Conservation (phyloP, 768 basidiomycete genomes). For the Myochromella boudieri region DNA sequence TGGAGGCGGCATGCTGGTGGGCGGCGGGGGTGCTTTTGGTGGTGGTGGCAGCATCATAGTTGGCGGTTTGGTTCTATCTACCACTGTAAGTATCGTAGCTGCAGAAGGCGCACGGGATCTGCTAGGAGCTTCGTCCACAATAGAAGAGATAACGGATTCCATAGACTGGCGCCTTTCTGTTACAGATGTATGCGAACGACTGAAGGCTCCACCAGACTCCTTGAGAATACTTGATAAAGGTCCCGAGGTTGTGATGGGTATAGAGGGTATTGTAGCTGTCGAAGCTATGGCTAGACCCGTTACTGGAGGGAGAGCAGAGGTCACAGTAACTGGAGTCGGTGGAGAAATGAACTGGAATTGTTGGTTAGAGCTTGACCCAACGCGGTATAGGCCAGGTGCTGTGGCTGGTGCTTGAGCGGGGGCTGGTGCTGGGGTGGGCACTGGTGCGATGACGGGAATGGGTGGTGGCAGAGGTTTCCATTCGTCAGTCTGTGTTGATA, state of each 20-base stretch:
- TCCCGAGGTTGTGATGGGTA: slow-evolving; percentile 34
- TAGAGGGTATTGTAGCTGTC: slow-evolving; percentile 27
- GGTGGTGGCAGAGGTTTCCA: slow-evolving; percentile 53
- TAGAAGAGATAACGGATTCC: slow-evolving; percentile 63
- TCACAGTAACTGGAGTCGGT: slow-evolving; percentile 35
- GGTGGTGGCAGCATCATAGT: slow-evolving; percentile 85
- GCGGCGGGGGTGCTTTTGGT: slow-evolving; percentile 72
- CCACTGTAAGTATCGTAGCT: slow-evolving; percentile 42
- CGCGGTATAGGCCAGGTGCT: slow-evolving; percentile 49
- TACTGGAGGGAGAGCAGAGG: slow-evolving; percentile 19
- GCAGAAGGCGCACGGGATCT: slow-evolving; percentile 68
- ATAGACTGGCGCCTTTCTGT: slow-evolving; percentile 71
- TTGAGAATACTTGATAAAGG: slow-evolving; percentile 39
- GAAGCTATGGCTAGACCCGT: slow-evolving; percentile 24
- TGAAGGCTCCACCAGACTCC: slow-evolving; percentile 52
- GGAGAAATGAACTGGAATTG: slow-evolving; percentile 69
- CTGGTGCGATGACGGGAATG: slow-evolving; percentile 21
- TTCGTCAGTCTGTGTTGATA: slow-evolving; percentile 78
- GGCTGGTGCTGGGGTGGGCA: slow-evolving; percentile 29
- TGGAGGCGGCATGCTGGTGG: slow-evolving; percentile 72
- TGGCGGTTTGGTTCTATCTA: slow-evolving; percentile 82
- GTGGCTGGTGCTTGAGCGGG: slow-evolving; percentile 28
- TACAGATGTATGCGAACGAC: slow-evolving; percentile 48
- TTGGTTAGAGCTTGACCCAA: slow-evolving; percentile 47
- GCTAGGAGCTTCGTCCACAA: slow-evolving; percentile 32